Base-by-base conservation (phyloP, 2,329 filamentous ascomycete species). In the Colletotrichum noveboracense region DNA sequence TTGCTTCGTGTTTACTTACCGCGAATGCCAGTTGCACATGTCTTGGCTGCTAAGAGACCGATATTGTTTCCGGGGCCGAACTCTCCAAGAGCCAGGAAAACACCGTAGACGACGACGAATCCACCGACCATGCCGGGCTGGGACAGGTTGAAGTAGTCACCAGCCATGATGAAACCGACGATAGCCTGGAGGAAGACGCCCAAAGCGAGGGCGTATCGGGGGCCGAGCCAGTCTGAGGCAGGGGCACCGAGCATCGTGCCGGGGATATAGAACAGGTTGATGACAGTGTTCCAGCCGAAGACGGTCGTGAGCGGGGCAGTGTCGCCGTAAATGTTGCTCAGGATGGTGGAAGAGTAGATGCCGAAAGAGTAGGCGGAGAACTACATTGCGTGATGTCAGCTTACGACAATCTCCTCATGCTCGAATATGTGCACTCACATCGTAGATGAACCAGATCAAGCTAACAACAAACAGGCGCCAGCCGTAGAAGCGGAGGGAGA, bases 31-130 rank as follows among this genome's bases (percentile, higher is more conserved):
- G 96, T 98, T 0, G 96, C 95, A 80, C 93, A 96, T 3, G 95
- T 96, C 87, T 98, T 98, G 62, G 94, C 94, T 0, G 96, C 96
- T 34, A 97, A 84, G 1, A 98, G 89, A 4, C 96, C 96, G 79
- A 98, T 98, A 83, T 98, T 98, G 87, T 98, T 94, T 14, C 96
- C 96, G 0, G 96, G 95, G 0, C 96, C 96, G 55, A 97, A 85
- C 83, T 97, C 95, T 66, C 95, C 95, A 2, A 96, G 88, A 0
- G 93, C 91, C 2, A 95, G 87, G 86, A 97, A 97, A 77, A 97
- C 88, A 18, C 92, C 95, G 79, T 96, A 96, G 4, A 96, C 91
- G 7, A 96, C 93, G 2, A 94, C 93, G 79, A 97, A 97, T 0
- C 88, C 94, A 9, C 89, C 95, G 6, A 97, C 91, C 75, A 95